phyloP scores from a whole-genome alignment of 768 basidiomycete species.

The Tylopilus vinaceipallidus region DNA sequence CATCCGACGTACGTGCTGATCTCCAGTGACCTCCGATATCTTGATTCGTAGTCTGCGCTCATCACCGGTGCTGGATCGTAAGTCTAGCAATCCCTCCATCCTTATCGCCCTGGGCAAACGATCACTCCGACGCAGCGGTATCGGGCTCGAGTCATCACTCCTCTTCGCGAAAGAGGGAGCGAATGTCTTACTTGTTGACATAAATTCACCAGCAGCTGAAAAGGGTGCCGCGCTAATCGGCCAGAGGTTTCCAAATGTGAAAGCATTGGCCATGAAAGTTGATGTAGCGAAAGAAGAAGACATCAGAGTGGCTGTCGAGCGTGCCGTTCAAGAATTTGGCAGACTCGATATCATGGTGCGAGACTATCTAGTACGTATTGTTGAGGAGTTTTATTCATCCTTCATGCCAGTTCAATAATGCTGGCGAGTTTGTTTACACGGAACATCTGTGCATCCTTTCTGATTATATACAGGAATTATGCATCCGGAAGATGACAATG shows the following conservation, averaged over 20 bases:
- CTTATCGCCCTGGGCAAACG: constrained; percentile 3
- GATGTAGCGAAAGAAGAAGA: constrained; percentile 91
- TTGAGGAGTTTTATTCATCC: neutral
- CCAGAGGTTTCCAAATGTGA: constrained; percentile 65
- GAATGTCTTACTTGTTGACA: constrained; percentile 84
- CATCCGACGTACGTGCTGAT: neutral
- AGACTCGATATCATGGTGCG: constrained; percentile 91
- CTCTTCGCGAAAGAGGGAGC: constrained; percentile 95
- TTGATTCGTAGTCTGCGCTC: constrained; percentile 57
- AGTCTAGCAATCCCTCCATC: constrained; percentile 30
- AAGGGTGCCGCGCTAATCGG: constrained; percentile 62
- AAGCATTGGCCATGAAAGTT: constrained; percentile 65
- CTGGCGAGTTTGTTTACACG: constrained; percentile 44
- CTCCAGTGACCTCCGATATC: constrained; percentile 11
- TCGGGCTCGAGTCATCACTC: constrained; percentile 93
- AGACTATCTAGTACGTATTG: neutral
- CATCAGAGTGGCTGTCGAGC: constrained; percentile 77
- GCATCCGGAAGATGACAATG: constrained; percentile 94
- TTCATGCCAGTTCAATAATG: constrained; percentile 81
- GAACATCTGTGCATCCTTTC: neutral
- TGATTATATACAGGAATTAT: constrained; percentile 72
- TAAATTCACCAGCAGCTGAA: constrained; percentile 75
- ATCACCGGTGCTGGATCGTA: constrained; percentile 90
- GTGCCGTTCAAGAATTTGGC: constrained; percentile 83
- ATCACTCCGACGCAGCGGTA: constrained; percentile 59